phyloP scores from a whole-genome alignment of 345 rosid species.

The Passiflora organensis region DNA sequence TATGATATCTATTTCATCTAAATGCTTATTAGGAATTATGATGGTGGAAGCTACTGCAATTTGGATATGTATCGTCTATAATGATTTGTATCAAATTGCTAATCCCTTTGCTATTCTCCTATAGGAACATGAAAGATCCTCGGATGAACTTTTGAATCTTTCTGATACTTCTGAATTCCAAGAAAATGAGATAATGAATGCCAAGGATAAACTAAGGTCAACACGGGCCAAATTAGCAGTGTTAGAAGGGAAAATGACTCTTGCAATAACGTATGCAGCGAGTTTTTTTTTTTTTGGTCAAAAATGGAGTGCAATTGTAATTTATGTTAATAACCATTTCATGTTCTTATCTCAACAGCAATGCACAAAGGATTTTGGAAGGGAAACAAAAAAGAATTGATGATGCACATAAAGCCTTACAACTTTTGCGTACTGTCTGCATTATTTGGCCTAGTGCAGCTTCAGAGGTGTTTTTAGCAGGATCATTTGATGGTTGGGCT shows the following conservation, averaged over 20 bases:
- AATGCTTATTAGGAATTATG: not conserved
- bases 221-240: slow-evolving; percentile 74
- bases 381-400: slow-evolving; percentile 69
- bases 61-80: not conserved
- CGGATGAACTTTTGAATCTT: slow-evolving; percentile 42
- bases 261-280: slow-evolving; percentile 52
- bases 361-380: slow-evolving; percentile 60
- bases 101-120: slow-evolving; percentile 11
- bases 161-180: slow-evolving; percentile 85
- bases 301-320: too few species aligned
- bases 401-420: slow-evolving; percentile 57
- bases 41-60: not conserved
- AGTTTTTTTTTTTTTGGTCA: not conserved
- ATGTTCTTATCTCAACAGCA: slow-evolving; percentile 37
- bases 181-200: slow-evolving; percentile 66
- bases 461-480: slow-evolving; percentile 71
- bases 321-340: not conserved
- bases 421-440: slow-evolving; percentile 55
- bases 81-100: too few species aligned
- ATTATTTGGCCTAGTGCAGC: slow-evolving; percentile 87
- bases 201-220: slow-evolving; percentile 67
- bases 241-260: slow-evolving; percentile 87
- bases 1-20: not conserved
- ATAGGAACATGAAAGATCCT: slow-evolving; percentile 34
- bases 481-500: slow-evolving; percentile 95